Percentiles rank a stretch among this genome's conserved stretches.
These are phyloP conservation scores for Coemansia guatemalensis DNA, from an alignment of 192 early-diverging fungal species.

Conservation along the genomic window DNA sequence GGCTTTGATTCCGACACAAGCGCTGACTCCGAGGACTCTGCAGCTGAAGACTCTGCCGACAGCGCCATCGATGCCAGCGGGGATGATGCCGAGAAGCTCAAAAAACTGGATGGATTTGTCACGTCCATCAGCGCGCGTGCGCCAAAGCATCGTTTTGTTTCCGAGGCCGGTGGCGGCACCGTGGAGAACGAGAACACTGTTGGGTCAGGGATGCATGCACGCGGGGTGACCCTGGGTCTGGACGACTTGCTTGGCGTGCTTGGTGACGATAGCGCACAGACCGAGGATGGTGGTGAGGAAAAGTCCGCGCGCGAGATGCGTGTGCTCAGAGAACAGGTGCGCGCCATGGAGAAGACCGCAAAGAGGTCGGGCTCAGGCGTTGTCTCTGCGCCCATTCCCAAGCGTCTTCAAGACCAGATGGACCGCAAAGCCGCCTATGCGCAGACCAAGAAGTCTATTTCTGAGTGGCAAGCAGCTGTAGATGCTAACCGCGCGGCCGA, in stretches of 20 bases:
- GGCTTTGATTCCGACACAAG: conserved; percentile 24
- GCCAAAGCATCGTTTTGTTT: conserved; percentile 56
- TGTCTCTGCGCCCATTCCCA: conserved; percentile 76
- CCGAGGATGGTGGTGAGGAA: conserved; percentile 49
- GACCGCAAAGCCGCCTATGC: conserved; percentile 84
- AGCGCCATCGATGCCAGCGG: conserved; percentile 34
- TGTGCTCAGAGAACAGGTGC: conserved; percentile 30
- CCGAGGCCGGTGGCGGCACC: conserved; percentile 26
- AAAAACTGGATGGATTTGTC: conserved; percentile 57
- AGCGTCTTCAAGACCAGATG: conserved; percentile 79
- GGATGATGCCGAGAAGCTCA: conserved; percentile 50
- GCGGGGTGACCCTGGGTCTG: conserved; percentile 70
- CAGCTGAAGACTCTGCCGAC: conserved; percentile 29
- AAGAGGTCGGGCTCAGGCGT: conserved; percentile 42
- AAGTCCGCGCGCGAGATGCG: conserved; percentile 31
- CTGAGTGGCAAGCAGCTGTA: conserved; percentile 83
- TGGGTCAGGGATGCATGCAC: conserved; percentile 34
- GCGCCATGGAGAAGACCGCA: conserved; percentile 28
- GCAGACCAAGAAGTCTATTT: conserved; percentile 77
- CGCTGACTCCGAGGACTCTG: conserved; percentile 28
- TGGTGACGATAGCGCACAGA: conserved; percentile 55
- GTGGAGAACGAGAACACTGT: conserved; percentile 44
- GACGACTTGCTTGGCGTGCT: conserved; percentile 73
- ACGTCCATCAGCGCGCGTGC: conserved; percentile 69
- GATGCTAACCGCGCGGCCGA: conserved; percentile 82